Conservation (phyloP, 331 rosid genomes). For the Malus hybrid region DNA sequence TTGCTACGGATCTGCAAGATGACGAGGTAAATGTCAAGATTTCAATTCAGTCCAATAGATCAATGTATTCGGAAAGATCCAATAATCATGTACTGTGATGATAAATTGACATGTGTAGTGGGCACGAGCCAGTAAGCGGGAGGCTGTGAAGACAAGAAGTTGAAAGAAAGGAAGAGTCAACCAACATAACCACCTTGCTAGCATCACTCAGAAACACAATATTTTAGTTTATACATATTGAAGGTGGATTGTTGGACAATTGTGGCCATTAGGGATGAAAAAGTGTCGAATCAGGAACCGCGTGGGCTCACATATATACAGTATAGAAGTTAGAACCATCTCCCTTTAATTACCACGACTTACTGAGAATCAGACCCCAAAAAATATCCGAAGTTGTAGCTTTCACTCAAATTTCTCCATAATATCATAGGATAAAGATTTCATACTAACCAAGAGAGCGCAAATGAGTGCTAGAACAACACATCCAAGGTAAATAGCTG, state of each 20-base stretch:
- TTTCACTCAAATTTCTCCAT: neutral
- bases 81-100: neutral
- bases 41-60: neutral
- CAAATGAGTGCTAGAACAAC: slow-evolving; percentile 77
- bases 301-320: neutral
- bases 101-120: neutral
- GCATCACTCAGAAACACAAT: neutral
- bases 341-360: neutral
- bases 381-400: neutral
- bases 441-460: slow-evolving; percentile 71
- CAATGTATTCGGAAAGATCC: neutral
- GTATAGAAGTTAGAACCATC: neutral
- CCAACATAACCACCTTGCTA: neutral
- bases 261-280: neutral
- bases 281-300: neutral
- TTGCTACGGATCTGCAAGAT: slow-evolving; percentile 69
- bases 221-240: neutral
- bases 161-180: neutral
- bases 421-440: neutral
- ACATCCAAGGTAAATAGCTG: slow-evolving; percentile 79
- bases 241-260: neutral
- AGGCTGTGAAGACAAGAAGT: neutral
- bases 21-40: neutral
- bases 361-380: neutral
- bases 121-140: neutral